Evolutionary conservation across 208 protist genomes (phyloP), one percentile per base, ranked within the genome.

Genomic region (Angomonas deanei): DNA sequence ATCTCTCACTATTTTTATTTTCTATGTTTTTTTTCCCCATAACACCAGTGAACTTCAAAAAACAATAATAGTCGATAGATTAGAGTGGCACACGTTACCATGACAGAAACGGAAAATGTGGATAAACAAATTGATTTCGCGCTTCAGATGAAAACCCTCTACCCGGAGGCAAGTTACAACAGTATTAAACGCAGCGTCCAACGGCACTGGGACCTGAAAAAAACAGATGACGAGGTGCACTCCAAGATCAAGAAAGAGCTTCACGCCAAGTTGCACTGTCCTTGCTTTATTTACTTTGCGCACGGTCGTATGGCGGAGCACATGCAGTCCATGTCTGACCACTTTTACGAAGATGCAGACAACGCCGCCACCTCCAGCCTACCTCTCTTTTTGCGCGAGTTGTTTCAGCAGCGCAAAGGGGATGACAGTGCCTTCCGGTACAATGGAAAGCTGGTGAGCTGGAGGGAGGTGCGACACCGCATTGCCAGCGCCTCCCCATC

Each of bases 401-500:
- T 26, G 19, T 13, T 23, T 19, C 42, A 26, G 8, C 17, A 10
- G 17, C 13, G 4, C 17, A 50, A 23, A 21, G 42, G 42, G 17
- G 42, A 13, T 5, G 23, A 50, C 15, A 13, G 42, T 19, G 42
- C 42, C 17, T 50, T 50, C 23, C 23, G 3, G 13, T 26, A 50
- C 8, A 3, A 50, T 5, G 23, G 23, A 50, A 50, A 27, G 24
- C 5, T 11, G 24, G 26, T 56, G 15, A 34, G 8, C 6, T 56
- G 50, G 50, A 8, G 28, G 5, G 15, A 56, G 13, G 50, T 56
- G 27, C 8, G n/a, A 34, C 10, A 11, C 26, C 8, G 23, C 15
- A 13, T 55, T 52, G 17, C 60, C 74, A 28, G 66, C 82, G 52
- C 34, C 27, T 24, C 11, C 39, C 13, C 4, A 36, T 13, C 66